Evolutionary conservation across 208 protist genomes (phyloP), one percentile per base, ranked within the genome.

Genomic region (Acanthamoeba culbertsoni): DNA sequence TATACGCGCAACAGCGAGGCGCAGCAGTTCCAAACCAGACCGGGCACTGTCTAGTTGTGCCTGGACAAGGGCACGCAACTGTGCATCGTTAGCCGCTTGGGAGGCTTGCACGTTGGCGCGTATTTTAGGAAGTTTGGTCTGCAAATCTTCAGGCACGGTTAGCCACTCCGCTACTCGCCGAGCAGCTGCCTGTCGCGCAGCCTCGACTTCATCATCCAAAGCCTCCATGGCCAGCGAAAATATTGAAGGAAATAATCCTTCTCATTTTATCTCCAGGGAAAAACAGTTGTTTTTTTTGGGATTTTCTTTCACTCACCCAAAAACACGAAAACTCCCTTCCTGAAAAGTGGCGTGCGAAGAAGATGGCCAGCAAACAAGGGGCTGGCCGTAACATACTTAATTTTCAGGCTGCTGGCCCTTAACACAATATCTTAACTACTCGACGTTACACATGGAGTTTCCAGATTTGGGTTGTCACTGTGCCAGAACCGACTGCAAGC

Each of bases 381-480:
- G 55, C 55, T 7, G 55, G 55, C 55, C 20, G 31, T 28, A 63
- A 63, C 20, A 63, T 14, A n/a, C 55, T 63, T 4, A 5, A 14
- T 7, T n/a, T 7, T 28, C 55, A 63, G 55, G 48, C 48, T n/a
- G 31, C 55, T 14, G 20, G 31, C 23, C 55, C n/a, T n/a, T n/a
- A n/a, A 63, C 20, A 28, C 20, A 14, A 63, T 28, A 42, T 37
- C 28, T 45, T 6, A 16, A 92, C 43, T 33, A 28, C 7, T 18
- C 33, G 84, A 55, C 18, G 6, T 48, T 12, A 31, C 28, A 35
- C 43, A 16, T 94, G 93, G 93, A 94, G 31, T 94, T 94, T 28
- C 89, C 93, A 2, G 63, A 94, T 48, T 28, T 93, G 12, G 91
- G 91, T 7, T 51, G 16, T 28, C 91, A 93, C 12, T 93, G 91